Percentiles rank a stretch among this genome's conserved stretches.
These are phyloP conservation scores for Mycena epipterygia DNA, from an alignment of 768 basidiomycete genomes.

Conservation along the genomic window DNA sequence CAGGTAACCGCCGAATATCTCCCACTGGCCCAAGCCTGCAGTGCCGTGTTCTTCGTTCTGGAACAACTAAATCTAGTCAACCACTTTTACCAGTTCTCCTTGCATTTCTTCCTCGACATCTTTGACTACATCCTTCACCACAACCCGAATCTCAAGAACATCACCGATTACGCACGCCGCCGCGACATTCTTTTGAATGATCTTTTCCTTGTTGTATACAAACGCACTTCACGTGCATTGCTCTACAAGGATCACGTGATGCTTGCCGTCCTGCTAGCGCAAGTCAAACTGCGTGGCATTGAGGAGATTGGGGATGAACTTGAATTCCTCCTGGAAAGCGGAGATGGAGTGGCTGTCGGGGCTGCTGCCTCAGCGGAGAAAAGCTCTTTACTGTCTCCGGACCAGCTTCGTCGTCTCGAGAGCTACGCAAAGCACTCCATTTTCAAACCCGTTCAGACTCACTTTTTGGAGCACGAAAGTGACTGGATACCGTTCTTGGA, in stretches of 20 bases:
- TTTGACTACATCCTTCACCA: slow-evolving; percentile 95
- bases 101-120: slow-evolving; percentile 98
- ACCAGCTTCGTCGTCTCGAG: slow-evolving; percentile 78
- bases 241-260: slow-evolving; percentile 93
- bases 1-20: slow-evolving; percentile 95
- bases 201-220: slow-evolving; percentile 90
- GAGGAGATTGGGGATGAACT: slow-evolving; percentile 89
- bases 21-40: slow-evolving; percentile 95
- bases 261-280: slow-evolving; percentile 90
- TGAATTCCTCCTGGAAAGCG: slow-evolving; percentile 93
- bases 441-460: slow-evolving; percentile 82
- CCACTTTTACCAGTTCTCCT: slow-evolving; percentile 99
- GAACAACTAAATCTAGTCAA: slow-evolving; percentile 95
- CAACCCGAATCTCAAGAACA: slow-evolving; percentile 89
- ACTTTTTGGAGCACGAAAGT: slow-evolving; percentile 71
- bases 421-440: slow-evolving; percentile 78
- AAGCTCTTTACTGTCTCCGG: slow-evolving; percentile 68
- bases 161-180: slow-evolving; percentile 80
- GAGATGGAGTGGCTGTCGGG: slow-evolving; percentile 68
- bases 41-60: slow-evolving; percentile 95
- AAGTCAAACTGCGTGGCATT: slow-evolving; percentile 85
- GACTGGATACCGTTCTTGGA: slow-evolving; percentile 83
- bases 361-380: slow-evolving; percentile 50
- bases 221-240: slow-evolving; percentile 90
- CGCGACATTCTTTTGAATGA: slow-evolving; percentile 88